phyloP scores from a whole-genome alignment of 768 basidiomycete species.

The Suillus weaverae region DNA sequence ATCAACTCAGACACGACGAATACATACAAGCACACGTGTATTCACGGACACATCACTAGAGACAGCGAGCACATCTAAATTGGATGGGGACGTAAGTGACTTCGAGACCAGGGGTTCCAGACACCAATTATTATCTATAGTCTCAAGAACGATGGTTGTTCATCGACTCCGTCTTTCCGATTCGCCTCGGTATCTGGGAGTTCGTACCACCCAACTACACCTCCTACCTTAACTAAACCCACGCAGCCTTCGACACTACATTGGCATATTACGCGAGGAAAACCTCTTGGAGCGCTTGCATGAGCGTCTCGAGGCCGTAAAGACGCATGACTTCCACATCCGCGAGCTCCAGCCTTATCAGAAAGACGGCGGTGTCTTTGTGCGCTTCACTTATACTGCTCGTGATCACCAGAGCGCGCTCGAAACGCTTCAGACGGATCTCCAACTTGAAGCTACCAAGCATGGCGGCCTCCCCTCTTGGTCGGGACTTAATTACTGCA shows the following conservation, averaged over 20 bases:
- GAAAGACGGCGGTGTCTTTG: conserved; percentile 88
- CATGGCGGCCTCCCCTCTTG: conserved; percentile 66
- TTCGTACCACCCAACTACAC: conserved; percentile 36
- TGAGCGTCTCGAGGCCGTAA: conserved; percentile 50
- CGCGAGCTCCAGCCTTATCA: conserved; percentile 59
- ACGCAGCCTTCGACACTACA: conserved; percentile 59
- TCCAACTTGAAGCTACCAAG: conserved; percentile 44
- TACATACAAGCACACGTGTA: neutral
- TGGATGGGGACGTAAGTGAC: neutral
- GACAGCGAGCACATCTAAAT: conserved; percentile 19
- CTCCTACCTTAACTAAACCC: conserved; percentile 12
- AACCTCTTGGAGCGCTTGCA: conserved; percentile 50
- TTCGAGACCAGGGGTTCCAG: neutral
- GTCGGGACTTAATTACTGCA: conserved; percentile 50
- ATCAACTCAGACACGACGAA: conserved; percentile 3
- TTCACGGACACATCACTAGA: conserved; percentile 4
- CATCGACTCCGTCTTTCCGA: conserved; percentile 77
- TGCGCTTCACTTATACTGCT: conserved; percentile 62
- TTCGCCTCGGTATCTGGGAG: conserved; percentile 73
- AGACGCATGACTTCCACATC: conserved; percentile 59
- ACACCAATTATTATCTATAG: conserved; percentile 5
- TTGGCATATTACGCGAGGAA: conserved; percentile 62
- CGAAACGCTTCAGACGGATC: conserved; percentile 46
- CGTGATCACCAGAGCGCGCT: conserved; percentile 40
- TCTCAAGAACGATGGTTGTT: conserved; percentile 62